These are phyloP conservation scores for Gaertneriomyces sp. DNA, from an alignment of 192 early-diverging fungal genomes.

Conservation along the genomic window DNA sequence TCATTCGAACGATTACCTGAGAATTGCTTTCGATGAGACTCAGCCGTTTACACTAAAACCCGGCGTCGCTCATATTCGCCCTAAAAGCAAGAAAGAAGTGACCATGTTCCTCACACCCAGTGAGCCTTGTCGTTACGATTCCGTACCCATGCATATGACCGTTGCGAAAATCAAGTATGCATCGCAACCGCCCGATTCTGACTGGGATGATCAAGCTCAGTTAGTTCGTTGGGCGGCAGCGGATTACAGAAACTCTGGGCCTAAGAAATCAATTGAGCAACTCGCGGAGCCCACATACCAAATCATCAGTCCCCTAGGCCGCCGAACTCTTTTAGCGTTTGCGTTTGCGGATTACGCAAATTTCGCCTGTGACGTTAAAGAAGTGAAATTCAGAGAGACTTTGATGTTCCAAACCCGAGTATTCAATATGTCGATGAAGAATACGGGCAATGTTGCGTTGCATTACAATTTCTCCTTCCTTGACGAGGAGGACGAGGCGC, in stretches of 20 bases:
- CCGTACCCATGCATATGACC: slow-evolving; percentile 23
- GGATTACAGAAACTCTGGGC: slow-evolving; percentile 12
- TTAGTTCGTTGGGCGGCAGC: slow-evolving; percentile 40
- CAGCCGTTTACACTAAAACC: slow-evolving; percentile 45
- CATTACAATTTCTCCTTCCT: slow-evolving; percentile 38
- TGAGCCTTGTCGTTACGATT: slow-evolving; percentile 31
- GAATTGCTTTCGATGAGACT: slow-evolving; percentile 29
- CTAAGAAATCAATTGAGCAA: slow-evolving; percentile 45
- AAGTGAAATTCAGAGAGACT: slow-evolving; percentile 54
- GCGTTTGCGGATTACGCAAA: slow-evolving; percentile 51
- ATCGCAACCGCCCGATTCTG: slow-evolving; percentile 28
- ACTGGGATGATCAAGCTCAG: slow-evolving; percentile 53
- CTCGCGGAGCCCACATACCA: slow-evolving; percentile 48
- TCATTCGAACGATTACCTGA: slow-evolving; percentile 41
- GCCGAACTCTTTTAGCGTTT: slow-evolving; percentile 29
- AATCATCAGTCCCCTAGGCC: slow-evolving; percentile 9
- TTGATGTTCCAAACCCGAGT: slow-evolving; percentile 57
- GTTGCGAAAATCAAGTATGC: slow-evolving; percentile 41
- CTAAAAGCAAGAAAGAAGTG: slow-evolving; percentile 43
- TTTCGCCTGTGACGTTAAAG: slow-evolving; percentile 48
- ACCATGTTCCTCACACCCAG: slow-evolving; percentile 41
- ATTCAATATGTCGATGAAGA: slow-evolving; percentile 42
- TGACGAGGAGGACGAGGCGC: slow-evolving; percentile 26
- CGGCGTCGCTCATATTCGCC: slow-evolving; percentile 35
- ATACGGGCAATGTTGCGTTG: slow-evolving; percentile 48